phyloP scores from a whole-genome alignment of 2,329 filamentous ascomycete species.

The Periconia sp. region DNA sequence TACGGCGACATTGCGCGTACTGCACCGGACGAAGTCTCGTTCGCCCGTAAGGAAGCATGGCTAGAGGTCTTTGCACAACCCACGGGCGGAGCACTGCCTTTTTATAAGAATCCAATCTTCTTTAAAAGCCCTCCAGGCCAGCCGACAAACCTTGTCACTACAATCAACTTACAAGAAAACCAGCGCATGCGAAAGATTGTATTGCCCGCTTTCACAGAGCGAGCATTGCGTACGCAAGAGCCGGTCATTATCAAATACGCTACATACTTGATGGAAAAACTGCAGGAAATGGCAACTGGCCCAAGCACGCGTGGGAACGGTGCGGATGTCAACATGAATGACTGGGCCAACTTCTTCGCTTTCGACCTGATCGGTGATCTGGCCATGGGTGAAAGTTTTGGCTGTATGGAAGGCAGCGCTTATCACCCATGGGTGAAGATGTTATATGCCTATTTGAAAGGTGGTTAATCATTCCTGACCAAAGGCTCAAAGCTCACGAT shows the following conservation, averaged over 20 bases:
- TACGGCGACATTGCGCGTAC: slow-evolving; percentile 10
- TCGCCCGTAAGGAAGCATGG: slow-evolving; percentile 7
- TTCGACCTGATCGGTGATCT: slow-evolving; percentile 28
- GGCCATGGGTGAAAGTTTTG: slow-evolving; percentile 27
- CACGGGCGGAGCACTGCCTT: slow-evolving; percentile 5
- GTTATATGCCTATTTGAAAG: slow-evolving; percentile 11
- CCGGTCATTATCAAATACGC: slow-evolving; percentile 22
- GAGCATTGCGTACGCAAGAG: slow-evolving; percentile 39
- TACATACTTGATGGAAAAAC: not conserved
- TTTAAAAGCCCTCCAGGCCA: not conserved
- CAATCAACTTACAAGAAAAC: slow-evolving; percentile 13
- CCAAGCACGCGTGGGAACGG: not conserved
- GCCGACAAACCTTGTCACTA: slow-evolving; percentile 16
- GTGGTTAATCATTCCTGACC: not conserved
- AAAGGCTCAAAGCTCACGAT: not conserved
- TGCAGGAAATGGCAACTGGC: not conserved
- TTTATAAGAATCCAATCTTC: slow-evolving; percentile 14
- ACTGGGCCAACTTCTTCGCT: slow-evolving; percentile 10
- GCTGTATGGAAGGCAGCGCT: slow-evolving; percentile 20
- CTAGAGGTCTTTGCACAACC: slow-evolving; percentile 7
- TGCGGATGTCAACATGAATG: slow-evolving; percentile 2
- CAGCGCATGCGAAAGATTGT: not conserved
- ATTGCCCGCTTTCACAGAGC: not conserved
- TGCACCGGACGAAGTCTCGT: slow-evolving; percentile 13
- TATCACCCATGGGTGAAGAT: slow-evolving; percentile 18